These are phyloP conservation scores for Euclidium syriacum DNA, from an alignment of 345 rosid genomes.

Conservation along the genomic window DNA sequence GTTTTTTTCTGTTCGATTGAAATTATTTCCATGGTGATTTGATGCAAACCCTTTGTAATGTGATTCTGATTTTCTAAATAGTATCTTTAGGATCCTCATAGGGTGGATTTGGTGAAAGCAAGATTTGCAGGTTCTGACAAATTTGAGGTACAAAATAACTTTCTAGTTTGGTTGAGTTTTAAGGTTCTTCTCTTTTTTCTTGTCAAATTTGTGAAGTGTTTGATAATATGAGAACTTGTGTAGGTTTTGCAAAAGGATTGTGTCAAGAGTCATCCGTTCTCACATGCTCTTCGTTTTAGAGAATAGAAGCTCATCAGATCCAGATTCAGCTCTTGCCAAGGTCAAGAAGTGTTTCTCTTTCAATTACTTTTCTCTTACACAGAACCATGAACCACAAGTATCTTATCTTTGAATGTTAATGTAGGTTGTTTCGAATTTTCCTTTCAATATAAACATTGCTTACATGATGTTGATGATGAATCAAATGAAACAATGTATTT, in stretches of 20 bases:
- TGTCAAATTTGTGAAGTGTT: not conserved
- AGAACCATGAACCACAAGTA: not conserved
- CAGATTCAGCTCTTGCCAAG: constrained; percentile 42
- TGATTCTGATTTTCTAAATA: not conserved
- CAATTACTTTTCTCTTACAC: not conserved
- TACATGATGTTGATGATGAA: too few species aligned
- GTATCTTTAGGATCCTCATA: constrained; percentile 64
- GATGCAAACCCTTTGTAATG: not conserved
- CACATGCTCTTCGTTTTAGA: constrained; percentile 53
- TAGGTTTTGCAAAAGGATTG: constrained; percentile 88
- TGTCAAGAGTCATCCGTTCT: constrained; percentile 62
- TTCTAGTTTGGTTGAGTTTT: too few species aligned
- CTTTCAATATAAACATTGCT: constrained; percentile 87
- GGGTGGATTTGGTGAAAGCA: constrained; percentile 65
- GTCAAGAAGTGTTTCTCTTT: too few species aligned
- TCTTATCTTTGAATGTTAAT: not conserved
- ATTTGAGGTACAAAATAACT: constrained; percentile 57
- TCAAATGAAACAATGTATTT: too few species aligned
- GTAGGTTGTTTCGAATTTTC: constrained; percentile 87
- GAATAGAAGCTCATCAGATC: constrained; percentile 17
- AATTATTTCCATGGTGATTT: too few species aligned
- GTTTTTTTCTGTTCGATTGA: too few species aligned
- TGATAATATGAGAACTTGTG: not conserved
- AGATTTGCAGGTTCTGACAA: constrained; percentile 50
- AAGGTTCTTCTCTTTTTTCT: not conserved